Base-by-base conservation (phyloP, 306 rosid species). In the Cucumis melo region DNA sequence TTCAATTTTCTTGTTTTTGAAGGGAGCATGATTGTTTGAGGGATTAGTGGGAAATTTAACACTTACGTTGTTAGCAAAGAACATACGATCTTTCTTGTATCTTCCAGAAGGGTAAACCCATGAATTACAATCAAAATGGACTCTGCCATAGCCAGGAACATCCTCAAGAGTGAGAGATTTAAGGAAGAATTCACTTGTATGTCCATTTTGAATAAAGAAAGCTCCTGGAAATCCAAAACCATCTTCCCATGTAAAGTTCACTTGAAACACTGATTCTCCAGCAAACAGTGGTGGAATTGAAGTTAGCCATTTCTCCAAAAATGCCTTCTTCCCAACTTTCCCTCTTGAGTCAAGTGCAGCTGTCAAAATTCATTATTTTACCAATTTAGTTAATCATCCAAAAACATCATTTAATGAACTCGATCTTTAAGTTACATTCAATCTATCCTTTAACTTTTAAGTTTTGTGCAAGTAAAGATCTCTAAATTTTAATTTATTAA, bases 51-150 rank as follows among this genome's bases (percentile, higher is more conserved):
- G n/a, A 0, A 50, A 48, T 0, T 15, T 0, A 50, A 50, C 5
- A 1, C 2, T 62, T 24, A 23, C 62, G 5, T 64, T 86, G 82
- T 91, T 93, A 20, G 81, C 66, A 85, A 93, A 93, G 91, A 93
- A 93, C 78, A 91, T 54, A 5, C 97, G 91, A 27, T 83, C 92
- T 0, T 76, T 88, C 27, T 81, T 38, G 66, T 93, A 89, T 79
- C 85, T 84, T 7, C 84, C 57, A 6, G 84, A 75, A 44, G 95
- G 95, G 77, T 91, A 91, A 7, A 93, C 86, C 97, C 98, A 93
- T 3, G 98, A 93, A 81, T 91, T 91, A 86, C 98, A 93, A 23
- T 81, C 79, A 50, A 91, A 93, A 80, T 84, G 91, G 80, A 93
- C 76, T 29, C 15, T 61, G 44, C 90, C 93, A 46, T 79, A 82